Conservation (phyloP, 2,329 filamentous ascomycete genomes). For the Sarocladium strictum region DNA sequence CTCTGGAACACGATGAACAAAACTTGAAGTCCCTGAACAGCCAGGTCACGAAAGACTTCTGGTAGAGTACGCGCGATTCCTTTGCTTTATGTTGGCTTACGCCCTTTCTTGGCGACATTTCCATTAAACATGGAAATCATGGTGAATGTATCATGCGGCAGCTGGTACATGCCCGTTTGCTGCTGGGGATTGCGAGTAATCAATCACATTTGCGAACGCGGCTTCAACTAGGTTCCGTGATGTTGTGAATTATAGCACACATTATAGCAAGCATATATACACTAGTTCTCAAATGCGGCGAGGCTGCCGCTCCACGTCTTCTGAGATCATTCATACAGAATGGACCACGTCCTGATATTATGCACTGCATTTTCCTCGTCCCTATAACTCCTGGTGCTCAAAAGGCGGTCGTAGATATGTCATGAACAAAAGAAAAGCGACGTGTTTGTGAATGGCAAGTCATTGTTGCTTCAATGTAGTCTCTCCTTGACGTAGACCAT, state of each 20-base stretch:
- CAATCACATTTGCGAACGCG: background rate
- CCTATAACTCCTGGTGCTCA: background rate
- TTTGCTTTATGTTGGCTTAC: too few relatives aligned
- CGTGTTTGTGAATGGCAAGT: too few relatives aligned
- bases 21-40: background rate
- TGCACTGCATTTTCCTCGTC: background rate
- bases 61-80: too few relatives aligned
- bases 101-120: too few relatives aligned
- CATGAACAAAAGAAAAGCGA: background rate
- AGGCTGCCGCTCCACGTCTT: background rate
- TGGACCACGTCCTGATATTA: background rate
- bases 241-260: too few relatives aligned
- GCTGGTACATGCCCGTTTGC: background rate
- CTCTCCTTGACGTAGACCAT: conserved; percentile 61
- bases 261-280: background rate
- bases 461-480: conserved; percentile 44
- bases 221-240: background rate
- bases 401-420: background rate
- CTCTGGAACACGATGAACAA: background rate
- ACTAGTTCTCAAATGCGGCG: background rate
- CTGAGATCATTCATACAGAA: background rate
- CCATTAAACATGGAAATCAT: too few relatives aligned
- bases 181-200: background rate
- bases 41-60: background rate
- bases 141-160: too few relatives aligned